These are phyloP conservation scores for Sporothrix humicola DNA, from an alignment of 2,329 filamentous ascomycete species.

Conservation along the genomic window DNA sequence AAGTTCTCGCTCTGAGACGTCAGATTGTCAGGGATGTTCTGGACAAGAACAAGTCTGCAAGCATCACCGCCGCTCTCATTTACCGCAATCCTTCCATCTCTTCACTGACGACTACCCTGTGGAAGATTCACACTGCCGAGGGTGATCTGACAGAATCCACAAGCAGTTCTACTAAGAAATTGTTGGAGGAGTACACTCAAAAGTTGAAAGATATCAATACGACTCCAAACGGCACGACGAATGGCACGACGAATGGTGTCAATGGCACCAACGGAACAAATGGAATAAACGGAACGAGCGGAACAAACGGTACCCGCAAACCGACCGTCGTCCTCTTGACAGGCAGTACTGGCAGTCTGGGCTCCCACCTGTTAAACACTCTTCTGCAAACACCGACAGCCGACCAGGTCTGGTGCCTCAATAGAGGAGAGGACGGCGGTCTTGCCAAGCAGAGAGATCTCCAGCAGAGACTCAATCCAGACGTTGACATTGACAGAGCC, in stretches of 20 bases:
- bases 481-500: not conserved
- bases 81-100: slow-evolving; percentile 17
- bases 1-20: not conserved
- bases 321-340: slow-evolving; percentile 20
- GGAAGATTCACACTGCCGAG: not conserved
- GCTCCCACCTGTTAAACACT: not conserved
- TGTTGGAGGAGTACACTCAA: not conserved
- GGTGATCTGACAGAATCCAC: not conserved
- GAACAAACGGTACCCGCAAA: not conserved
- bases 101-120: not conserved
- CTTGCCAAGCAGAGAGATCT: not conserved
- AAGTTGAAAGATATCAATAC: not conserved
- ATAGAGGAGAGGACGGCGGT: slow-evolving; percentile 1
- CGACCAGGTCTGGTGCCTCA: slow-evolving; percentile 16
- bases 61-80: not conserved
- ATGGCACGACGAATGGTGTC: too few species aligned
- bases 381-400: not conserved
- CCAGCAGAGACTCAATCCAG: not conserved
- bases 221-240: too few species aligned
- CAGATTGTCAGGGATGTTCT: slow-evolving; percentile 10
- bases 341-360: slow-evolving; percentile 25
- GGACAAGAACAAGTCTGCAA: not conserved
- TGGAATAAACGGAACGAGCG: not conserved
- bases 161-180: not conserved
- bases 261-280: not conserved